Evolutionary conservation across 495 filamentous ascomycete species (phyloP).

Genomic region (Penicillium salamii): DNA sequence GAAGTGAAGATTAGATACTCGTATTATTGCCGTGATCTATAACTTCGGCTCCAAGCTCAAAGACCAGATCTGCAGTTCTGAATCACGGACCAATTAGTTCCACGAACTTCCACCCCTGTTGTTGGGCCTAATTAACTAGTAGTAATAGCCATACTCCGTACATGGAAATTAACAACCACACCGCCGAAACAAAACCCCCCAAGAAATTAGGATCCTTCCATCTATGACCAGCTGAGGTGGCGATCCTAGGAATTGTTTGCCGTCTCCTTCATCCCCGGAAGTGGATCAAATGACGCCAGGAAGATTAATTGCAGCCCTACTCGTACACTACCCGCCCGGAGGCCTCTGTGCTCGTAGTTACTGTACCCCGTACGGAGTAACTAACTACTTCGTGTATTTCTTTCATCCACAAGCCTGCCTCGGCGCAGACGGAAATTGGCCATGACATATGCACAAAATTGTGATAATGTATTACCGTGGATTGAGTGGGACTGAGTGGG

Average conservation of each 20-base stretch:
- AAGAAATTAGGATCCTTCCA: neutral
- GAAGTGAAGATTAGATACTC: neutral
- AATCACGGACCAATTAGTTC: neutral
- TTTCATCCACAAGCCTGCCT: neutral
- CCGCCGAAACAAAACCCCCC: neutral
- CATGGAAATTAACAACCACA: neutral
- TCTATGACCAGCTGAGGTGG: neutral
- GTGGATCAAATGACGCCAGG: constrained; percentile 6
- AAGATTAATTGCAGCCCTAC: constrained; percentile 5
- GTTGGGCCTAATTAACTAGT: neutral
- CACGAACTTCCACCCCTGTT: neutral
- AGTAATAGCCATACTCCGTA: neutral
- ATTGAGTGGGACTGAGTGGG: neutral
- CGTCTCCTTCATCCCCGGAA: neutral
- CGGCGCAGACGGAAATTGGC: neutral
- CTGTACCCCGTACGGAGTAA: too few species aligned
- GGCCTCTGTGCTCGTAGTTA: too few species aligned
- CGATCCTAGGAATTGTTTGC: constrained; percentile 1
- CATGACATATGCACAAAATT: constrained; percentile 2
- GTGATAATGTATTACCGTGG: neutral
- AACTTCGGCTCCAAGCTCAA: neutral
- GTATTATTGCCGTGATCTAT: neutral
- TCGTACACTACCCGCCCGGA: too few species aligned
- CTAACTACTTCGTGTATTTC: too few species aligned
- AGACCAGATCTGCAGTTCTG: neutral